These are phyloP conservation scores for Ogataea kodamae DNA, from an alignment of 805 yeast species.

Conservation along the genomic window DNA sequence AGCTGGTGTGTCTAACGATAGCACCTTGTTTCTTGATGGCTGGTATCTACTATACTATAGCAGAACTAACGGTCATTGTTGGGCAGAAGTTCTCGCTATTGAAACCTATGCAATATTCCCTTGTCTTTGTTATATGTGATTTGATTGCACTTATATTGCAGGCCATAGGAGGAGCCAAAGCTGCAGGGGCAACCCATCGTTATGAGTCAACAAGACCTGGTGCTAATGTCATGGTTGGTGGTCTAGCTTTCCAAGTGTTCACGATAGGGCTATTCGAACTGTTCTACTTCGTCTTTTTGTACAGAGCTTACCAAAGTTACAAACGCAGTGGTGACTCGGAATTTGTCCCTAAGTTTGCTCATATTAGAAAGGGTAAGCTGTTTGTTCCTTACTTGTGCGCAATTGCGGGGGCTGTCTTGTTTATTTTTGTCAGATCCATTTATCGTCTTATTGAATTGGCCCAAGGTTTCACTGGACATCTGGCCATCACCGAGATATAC, in stretches of 20 bases:
- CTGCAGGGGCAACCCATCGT: conserved; percentile 43
- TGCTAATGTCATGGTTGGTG: conserved; percentile 65
- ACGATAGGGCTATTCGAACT: conserved; percentile 56
- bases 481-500: conserved; percentile 56
- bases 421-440: conserved; percentile 59
- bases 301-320: conserved; percentile 31
- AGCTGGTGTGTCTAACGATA: conserved; percentile 64
- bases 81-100: conserved; percentile 51
- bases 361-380: conserved; percentile 29
- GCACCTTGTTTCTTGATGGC: conserved; percentile 86
- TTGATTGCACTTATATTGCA: conserved; percentile 63
- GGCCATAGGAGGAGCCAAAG: conserved; percentile 76
- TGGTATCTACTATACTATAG: conserved; percentile 69
- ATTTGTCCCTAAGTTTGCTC: conserved; percentile 31
- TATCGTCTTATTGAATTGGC: conserved; percentile 67
- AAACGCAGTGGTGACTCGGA: conserved; percentile 26
- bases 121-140: conserved; percentile 65
- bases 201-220: conserved; percentile 34
- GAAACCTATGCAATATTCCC: conserved; percentile 58
- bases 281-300: conserved; percentile 44
- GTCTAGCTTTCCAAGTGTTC: conserved; percentile 66
- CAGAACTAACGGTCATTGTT: conserved; percentile 60
- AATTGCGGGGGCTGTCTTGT: conserved; percentile 41
- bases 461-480: conserved; percentile 64
- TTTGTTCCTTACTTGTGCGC: conserved; percentile 44